Conservation (phyloP, 2,329 filamentous ascomycete genomes). For the Aspergillus tamarii region DNA sequence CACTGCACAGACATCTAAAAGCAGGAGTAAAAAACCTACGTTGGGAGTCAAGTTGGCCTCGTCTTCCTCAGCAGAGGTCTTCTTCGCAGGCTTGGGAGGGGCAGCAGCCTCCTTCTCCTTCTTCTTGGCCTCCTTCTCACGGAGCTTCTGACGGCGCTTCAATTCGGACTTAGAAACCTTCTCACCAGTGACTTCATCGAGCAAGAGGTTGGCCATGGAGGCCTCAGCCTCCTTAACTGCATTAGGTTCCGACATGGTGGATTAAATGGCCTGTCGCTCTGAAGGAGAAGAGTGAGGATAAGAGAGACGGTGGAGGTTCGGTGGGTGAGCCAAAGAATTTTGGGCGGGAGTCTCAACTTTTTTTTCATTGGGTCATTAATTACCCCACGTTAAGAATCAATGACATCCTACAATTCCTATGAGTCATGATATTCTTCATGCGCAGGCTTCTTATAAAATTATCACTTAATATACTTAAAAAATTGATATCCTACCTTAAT, state of each 20-base stretch:
- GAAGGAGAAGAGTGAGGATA: constrained; percentile 12
- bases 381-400: constrained; percentile 9
- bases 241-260: constrained; percentile 46
- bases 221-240: constrained; percentile 50
- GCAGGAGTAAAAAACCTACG: constrained; percentile 49
- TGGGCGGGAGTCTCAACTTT: constrained; percentile 34
- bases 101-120: constrained; percentile 76
- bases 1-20: neutral
- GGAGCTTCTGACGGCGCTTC: constrained; percentile 94
- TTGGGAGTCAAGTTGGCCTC: constrained; percentile 76
- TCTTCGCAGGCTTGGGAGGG: constrained; percentile 63
- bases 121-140: constrained; percentile 86
- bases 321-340: constrained; percentile 33
- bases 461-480: neutral
- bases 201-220: constrained; percentile 71
- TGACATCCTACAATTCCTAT: constrained; percentile 5
- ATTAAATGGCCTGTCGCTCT: neutral
- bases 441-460: neutral
- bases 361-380: constrained; percentile 30
- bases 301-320: constrained; percentile 22
- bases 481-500: neutral
- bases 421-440: neutral
- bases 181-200: constrained; percentile 94
- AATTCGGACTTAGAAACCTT: constrained; percentile 80
- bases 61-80: constrained; percentile 63